Percentiles rank a stretch among this genome's conserved stretches.
Conservation (phyloP, 2,329 filamentous ascomycete species). For the Cordyceps pruinosa region DNA sequence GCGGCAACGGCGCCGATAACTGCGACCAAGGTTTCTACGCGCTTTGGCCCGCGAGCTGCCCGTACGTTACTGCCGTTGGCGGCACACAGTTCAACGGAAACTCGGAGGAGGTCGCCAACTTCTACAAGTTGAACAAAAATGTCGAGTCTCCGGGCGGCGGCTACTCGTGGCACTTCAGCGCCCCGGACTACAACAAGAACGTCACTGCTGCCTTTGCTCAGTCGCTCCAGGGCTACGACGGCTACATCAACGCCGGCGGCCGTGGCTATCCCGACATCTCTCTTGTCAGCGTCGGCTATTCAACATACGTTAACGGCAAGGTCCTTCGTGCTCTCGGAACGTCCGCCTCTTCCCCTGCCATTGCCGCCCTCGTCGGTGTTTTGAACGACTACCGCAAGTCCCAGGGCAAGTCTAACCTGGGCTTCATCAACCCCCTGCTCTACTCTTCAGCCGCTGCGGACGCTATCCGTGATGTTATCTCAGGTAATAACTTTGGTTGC, state of each 20-base stretch:
- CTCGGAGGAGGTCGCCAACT: not conserved
- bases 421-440: constrained; percentile 10
- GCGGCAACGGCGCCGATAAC: constrained; percentile 14
- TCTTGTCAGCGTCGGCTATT: not conserved
- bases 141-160: constrained; percentile 1
- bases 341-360: not conserved
- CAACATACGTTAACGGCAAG: not conserved
- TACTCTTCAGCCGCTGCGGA: constrained; percentile 12
- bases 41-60: constrained; percentile 35
- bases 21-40: constrained; percentile 23
- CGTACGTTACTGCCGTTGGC: constrained; percentile 44
- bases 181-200: not conserved
- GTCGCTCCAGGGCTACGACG: not conserved
- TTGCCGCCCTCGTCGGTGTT: constrained; percentile 2
- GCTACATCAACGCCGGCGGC: constrained; percentile 1
- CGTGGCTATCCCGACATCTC: constrained; percentile 11
- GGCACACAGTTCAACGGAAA: constrained; percentile 29
- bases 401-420: constrained; percentile 5
- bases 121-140: not conserved
- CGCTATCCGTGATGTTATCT: constrained; percentile 8
- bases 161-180: constrained; percentile 5
- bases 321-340: not conserved
- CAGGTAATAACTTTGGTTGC: constrained; percentile 10
- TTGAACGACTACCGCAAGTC: constrained; percentile 11
- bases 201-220: not conserved